These are phyloP conservation scores for Epichloe baconii DNA, from an alignment of 2,329 filamentous ascomycete species.

Conservation along the genomic window DNA sequence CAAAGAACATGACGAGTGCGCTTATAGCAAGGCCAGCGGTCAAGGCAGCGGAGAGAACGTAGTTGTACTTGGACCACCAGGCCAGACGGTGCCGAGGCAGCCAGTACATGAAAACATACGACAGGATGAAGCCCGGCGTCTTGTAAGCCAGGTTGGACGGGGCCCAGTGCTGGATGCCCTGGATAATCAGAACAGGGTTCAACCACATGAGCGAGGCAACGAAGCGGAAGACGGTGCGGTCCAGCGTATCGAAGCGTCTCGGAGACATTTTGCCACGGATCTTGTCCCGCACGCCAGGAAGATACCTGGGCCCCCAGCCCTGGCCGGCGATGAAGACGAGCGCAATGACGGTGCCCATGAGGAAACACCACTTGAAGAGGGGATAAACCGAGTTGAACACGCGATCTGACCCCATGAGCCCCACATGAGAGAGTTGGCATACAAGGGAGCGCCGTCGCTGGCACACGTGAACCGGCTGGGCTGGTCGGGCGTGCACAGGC, in stretches of 20 bases:
- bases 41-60: conserved; percentile 29
- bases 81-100: conserved; percentile 25
- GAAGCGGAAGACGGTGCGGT: conserved; percentile 24
- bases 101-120: conserved; percentile 26
- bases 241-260: conserved; percentile 19
- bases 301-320: conserved; percentile 10
- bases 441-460: conserved; percentile 33
- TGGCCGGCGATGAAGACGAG: conserved; percentile 18
- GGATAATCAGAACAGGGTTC: conserved; percentile 27
- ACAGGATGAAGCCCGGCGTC: conserved; percentile 27
- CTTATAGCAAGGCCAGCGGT: conserved; percentile 28
- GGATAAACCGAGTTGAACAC: conserved; percentile 30
- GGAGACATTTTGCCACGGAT: conserved; percentile 18
- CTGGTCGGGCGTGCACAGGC: conserved; percentile 17
- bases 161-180: conserved; percentile 30
- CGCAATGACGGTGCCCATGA: conserved; percentile 24
- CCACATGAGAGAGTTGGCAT: conserved; percentile 25
- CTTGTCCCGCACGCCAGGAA: conserved; percentile 16
- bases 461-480: conserved; percentile 34
- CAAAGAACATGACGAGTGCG: conserved; percentile 31
- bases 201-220: conserved; percentile 27
- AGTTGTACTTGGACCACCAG: conserved; percentile 36
- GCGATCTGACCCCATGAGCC: conserved; percentile 34
- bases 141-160: conserved; percentile 29
- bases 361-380: conserved; percentile 27